phyloP scores from a whole-genome alignment of 1,284 basidiomycete genomes.

The Trichosporon inkin region DNA sequence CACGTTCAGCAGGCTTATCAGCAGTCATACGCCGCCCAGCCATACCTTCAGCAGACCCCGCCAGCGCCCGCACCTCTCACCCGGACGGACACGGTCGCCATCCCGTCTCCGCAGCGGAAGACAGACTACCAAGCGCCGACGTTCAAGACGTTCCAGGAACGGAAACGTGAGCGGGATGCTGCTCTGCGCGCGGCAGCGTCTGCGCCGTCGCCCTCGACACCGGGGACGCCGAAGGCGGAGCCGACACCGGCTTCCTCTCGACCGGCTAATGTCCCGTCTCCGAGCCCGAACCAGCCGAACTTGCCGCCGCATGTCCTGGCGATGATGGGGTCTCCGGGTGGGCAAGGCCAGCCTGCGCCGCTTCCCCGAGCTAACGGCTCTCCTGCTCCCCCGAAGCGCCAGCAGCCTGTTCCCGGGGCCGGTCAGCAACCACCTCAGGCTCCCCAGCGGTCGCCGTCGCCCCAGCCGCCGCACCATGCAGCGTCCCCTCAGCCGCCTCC shows the following conservation, averaged over 20 bases:
- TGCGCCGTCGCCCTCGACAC: constrained; percentile 3
- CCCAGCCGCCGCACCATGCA: constrained; percentile 21
- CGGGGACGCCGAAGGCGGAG: constrained; percentile 23
- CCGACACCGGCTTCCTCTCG: background rate
- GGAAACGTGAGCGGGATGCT: constrained; percentile 40
- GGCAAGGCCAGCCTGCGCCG: background rate
- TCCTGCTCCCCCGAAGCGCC: constrained; percentile 8
- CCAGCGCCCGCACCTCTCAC: background rate
- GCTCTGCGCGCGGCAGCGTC: constrained; percentile 24
- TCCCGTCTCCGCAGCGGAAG: constrained; percentile 5
- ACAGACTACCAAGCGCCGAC: constrained; percentile 39
- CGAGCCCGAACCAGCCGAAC: background rate
- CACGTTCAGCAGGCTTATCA: background rate
- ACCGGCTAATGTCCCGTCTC: background rate
- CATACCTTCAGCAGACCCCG: background rate
- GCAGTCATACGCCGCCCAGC: constrained; percentile 5
- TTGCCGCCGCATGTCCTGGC: constrained; percentile 13
- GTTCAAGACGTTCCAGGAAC: constrained; percentile 47
- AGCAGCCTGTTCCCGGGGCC: constrained; percentile 29
- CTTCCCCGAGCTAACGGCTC: constrained; percentile 6
- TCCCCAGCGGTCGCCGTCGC: constrained; percentile 32
- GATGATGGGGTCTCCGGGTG: constrained; percentile 20
- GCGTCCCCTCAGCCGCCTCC: constrained; percentile 10
- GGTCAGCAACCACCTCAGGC: constrained; percentile 30
- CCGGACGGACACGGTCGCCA: background rate